These are phyloP conservation scores for Cenchrus americanus DNA, from an alignment of 176 grass and related monocot species.

Conservation along the genomic window DNA sequence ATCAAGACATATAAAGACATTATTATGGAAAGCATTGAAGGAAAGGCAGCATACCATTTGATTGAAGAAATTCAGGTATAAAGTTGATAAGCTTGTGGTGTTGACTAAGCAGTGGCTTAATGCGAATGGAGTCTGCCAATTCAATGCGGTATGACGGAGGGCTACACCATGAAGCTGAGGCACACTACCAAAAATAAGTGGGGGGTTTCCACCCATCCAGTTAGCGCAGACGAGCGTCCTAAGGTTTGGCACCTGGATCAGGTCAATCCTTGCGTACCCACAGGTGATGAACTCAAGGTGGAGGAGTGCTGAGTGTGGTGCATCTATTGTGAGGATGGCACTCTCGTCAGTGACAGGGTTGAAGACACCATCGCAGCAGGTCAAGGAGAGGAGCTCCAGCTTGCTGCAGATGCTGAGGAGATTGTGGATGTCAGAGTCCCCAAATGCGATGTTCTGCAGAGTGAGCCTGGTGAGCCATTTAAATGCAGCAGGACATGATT, in stretches of 20 bases:
- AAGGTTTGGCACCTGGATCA: slow-evolving; percentile 14
- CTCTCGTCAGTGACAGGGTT: neutral
- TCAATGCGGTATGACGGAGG: neutral
- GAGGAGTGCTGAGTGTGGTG: neutral
- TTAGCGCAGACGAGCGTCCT: neutral
- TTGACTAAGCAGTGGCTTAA: neutral
- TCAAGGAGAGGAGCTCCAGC: too few species aligned
- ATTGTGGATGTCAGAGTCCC: slow-evolving; percentile 5
- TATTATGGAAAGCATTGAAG: neutral
- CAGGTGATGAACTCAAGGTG: neutral
- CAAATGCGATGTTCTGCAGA: neutral
- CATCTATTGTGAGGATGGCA: neutral
- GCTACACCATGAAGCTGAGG: neutral
- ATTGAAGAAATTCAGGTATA: neutral
- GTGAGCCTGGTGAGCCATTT: slow-evolving; percentile 17
- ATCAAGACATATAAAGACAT: neutral
- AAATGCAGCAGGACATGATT: neutral
- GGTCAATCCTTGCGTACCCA: neutral
- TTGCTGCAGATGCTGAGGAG: too few species aligned
- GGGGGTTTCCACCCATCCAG: neutral
- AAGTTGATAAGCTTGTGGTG: neutral
- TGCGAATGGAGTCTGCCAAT: neutral
- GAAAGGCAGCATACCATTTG: neutral
- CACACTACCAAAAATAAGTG: neutral
- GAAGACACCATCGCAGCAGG: neutral